Conservation (phyloP, 1,139 yeast species). For the Meyerozyma carpophila region DNA sequence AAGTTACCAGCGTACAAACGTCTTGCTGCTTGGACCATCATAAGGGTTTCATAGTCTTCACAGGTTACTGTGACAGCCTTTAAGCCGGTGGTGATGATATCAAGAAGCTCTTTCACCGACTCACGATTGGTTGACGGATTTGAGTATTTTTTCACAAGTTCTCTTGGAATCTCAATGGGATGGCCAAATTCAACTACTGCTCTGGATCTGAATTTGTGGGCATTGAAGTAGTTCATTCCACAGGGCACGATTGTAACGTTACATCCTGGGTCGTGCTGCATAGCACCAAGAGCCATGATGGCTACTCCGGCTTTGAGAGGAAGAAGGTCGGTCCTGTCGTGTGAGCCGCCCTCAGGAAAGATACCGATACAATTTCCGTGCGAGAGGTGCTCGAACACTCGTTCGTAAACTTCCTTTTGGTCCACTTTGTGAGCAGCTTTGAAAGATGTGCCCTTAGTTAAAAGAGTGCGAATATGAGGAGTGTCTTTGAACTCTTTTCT, state of each 20-base stretch:
- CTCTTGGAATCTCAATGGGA: conserved; percentile 67
- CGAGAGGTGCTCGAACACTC: conserved; percentile 77
- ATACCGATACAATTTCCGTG: conserved; percentile 86
- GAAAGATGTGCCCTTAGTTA: conserved; percentile 52
- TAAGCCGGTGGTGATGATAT: conserved; percentile 66
- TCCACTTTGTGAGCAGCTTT: conserved; percentile 80
- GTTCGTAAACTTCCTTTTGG: conserved; percentile 74
- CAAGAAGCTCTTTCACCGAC: conserved; percentile 48
- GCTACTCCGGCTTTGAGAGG: conserved; percentile 98
- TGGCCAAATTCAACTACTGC: conserved; percentile 94
- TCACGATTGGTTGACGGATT: conserved; percentile 52
- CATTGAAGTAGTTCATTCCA: conserved; percentile 96
- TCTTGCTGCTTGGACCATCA: conserved; percentile 91
- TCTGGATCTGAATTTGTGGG: conserved; percentile 89
- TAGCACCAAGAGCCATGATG: conserved; percentile 93
- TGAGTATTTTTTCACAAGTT: conserved; percentile 60
- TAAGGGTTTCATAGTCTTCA: conserved; percentile 86
- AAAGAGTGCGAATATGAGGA: conserved; percentile 35
- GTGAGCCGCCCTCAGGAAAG: conserved; percentile 97
- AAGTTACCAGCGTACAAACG: conserved; percentile 72
- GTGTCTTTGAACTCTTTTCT: conserved; percentile 65
- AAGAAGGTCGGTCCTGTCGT: conserved; percentile 83
- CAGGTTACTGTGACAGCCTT: conserved; percentile 89
- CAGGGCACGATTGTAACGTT: conserved; percentile 86
- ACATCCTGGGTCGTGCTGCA: conserved; percentile 20